Conservation (phyloP, 2,329 filamentous ascomycete species). For the Penicillium sp. region DNA sequence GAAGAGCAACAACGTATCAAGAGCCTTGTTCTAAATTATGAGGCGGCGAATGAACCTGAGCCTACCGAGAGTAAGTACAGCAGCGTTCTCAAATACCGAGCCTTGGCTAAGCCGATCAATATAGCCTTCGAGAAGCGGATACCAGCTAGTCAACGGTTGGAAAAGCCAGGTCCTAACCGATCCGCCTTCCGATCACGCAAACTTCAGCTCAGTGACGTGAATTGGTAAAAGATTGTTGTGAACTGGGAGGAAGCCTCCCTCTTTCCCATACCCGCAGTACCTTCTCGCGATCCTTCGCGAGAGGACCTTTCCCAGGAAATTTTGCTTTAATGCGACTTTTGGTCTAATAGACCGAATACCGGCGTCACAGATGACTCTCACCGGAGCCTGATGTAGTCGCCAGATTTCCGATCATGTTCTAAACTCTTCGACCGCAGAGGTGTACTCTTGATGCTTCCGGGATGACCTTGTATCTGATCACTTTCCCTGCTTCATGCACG, state of each 20-base stretch:
- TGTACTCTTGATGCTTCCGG: no score
- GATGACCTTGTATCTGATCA: not conserved
- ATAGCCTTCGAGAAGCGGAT: conserved; percentile 45
- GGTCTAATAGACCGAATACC: not conserved
- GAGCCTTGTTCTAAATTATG: conserved; percentile 93
- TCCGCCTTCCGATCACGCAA: conserved; percentile 81
- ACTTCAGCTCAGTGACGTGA: conserved; percentile 92
- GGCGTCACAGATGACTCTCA: not conserved
- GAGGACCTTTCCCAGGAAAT: not conserved
- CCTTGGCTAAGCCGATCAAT: not conserved
- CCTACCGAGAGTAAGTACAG: conserved; percentile 71
- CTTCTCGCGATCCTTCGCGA: not conserved
- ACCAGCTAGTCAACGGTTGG: conserved; percentile 45
- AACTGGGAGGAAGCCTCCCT: not conserved
- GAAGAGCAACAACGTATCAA: conserved; percentile 99
- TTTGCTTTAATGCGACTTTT: not conserved
- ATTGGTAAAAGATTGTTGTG: conserved; percentile 68
- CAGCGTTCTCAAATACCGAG: not conserved
- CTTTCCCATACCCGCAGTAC: not conserved
- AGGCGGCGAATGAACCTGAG: conserved; percentile 79
- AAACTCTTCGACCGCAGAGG: not conserved
- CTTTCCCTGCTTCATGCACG: not conserved
- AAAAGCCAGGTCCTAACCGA: conserved; percentile 64
- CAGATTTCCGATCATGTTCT: not conserved
- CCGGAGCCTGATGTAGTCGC: not conserved